Evolutionary conservation across 2,329 filamentous ascomycete species (phyloP).

Genomic region (Onygenales sp.): DNA sequence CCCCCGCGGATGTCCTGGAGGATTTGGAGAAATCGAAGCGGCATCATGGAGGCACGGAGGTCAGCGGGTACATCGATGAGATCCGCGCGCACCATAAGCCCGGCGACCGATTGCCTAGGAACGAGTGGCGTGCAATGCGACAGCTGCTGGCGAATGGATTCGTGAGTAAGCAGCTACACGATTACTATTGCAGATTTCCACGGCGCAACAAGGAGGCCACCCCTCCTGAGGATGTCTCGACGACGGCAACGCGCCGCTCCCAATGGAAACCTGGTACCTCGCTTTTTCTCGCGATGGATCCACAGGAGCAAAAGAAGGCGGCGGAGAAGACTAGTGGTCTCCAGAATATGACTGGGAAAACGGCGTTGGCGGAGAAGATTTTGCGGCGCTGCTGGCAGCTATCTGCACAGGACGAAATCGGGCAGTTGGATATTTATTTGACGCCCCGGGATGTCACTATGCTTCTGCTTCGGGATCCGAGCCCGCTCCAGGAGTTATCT

Average conservation of each 20-base stretch:
- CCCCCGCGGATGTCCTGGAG: constrained; percentile 7
- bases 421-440: constrained; percentile 27
- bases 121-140: constrained; percentile 23
- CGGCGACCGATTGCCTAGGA: constrained; percentile 16
- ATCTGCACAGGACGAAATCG: constrained; percentile 23
- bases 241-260: not conserved
- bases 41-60: constrained; percentile 5
- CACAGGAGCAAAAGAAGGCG: constrained; percentile 8
- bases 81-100: constrained; percentile 16
- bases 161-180: constrained; percentile 22
- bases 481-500: constrained; percentile 29
- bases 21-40: constrained; percentile 8
- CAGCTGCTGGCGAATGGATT: constrained; percentile 25
- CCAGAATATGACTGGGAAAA: constrained; percentile 20
- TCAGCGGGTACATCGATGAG: constrained; percentile 20
- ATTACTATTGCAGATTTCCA: constrained; percentile 17
- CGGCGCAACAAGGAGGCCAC: not conserved
- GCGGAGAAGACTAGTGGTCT: constrained; percentile 15
- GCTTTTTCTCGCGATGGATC: constrained; percentile 17
- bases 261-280: constrained; percentile 26
- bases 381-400: constrained; percentile 32
- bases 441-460: constrained; percentile 19
- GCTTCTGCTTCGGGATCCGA: constrained; percentile 23
- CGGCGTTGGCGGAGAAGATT: constrained; percentile 24
- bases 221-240: not conserved